phyloP scores from a whole-genome alignment of 768 basidiomycete genomes.

The Trametes sanguinea region DNA sequence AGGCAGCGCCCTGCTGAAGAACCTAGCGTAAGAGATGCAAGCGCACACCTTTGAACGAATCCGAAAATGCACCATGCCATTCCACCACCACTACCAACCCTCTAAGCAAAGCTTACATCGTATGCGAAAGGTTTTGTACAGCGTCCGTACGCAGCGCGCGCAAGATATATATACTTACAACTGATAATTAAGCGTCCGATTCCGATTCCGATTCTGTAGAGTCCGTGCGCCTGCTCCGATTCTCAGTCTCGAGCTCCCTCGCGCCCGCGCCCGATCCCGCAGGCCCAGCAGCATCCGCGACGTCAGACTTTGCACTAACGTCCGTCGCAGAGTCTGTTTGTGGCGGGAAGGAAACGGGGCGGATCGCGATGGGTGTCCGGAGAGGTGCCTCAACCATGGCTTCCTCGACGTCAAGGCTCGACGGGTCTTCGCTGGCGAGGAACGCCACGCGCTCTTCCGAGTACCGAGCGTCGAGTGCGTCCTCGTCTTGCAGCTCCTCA shows the following conservation, averaged over 20 bases:
- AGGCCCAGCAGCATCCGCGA: neutral
- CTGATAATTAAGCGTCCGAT: constrained; percentile 13
- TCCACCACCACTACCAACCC: neutral
- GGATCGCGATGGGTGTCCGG: constrained; percentile 14
- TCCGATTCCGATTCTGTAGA: constrained; percentile 13
- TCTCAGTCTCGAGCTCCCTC: no score
- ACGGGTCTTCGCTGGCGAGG: constrained; percentile 39
- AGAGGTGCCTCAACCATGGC: constrained; percentile 22
- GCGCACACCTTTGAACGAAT: neutral
- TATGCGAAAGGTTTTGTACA: constrained; percentile 9
- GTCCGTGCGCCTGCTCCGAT: neutral
- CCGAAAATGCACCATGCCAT: neutral
- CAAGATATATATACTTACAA: neutral
- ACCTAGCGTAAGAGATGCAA: no score
- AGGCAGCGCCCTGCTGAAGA: no score
- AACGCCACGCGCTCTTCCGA: constrained; percentile 59
- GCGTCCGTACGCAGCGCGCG: constrained; percentile 8
- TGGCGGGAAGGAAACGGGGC: constrained; percentile 7
- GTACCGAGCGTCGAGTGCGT: constrained; percentile 33
- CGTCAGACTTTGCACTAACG: neutral
- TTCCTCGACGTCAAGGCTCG: constrained; percentile 24
- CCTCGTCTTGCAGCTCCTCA: constrained; percentile 52
- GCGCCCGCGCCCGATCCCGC: neutral
- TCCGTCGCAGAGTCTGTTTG: constrained; percentile 6
- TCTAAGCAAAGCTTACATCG: constrained; percentile 8